Conservation (phyloP, 148 eudicot genomes). For the Hydrangea macrophylla region DNA sequence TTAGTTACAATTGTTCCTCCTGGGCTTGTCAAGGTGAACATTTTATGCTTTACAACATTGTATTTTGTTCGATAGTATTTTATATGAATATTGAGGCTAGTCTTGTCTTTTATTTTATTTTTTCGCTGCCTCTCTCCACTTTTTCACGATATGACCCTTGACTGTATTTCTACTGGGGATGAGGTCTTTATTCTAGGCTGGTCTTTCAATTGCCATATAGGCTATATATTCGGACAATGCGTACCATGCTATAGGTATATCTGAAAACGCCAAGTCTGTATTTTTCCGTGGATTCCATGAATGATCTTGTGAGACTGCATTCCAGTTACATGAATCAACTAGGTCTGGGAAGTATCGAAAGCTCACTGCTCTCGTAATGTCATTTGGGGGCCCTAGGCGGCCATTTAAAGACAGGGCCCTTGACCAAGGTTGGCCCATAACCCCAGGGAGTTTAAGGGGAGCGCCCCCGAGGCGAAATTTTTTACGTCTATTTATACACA, state of each 20-base stretch:
- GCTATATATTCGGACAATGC: neutral
- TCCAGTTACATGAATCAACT: neutral
- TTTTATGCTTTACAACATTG: constrained; percentile 11
- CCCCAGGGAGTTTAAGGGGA: too few relatives aligned
- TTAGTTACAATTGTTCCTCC: constrained; percentile 80
- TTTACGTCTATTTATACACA: too few relatives aligned
- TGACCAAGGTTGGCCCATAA: too few relatives aligned
- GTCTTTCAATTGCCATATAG: neutral
- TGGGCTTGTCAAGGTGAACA: constrained; percentile 71
- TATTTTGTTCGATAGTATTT: neutral
- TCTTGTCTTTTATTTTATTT: neutral
- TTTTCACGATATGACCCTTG: too few relatives aligned
- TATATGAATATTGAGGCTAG: neutral
- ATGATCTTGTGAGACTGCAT: neutral
- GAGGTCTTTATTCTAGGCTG: neutral
- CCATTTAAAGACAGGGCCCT: too few relatives aligned
- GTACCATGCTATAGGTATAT: neutral
- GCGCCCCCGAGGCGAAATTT: too few relatives aligned
- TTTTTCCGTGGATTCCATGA: neutral
- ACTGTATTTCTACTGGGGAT: neutral
- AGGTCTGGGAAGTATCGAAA: neutral
- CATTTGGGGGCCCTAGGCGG: too few relatives aligned
- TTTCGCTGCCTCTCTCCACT: neutral
- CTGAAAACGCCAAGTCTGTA: neutral
- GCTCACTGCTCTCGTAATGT: too few relatives aligned